phyloP scores from a whole-genome alignment of 1,139 yeast species.

The Pichiaceae sp. region DNA sequence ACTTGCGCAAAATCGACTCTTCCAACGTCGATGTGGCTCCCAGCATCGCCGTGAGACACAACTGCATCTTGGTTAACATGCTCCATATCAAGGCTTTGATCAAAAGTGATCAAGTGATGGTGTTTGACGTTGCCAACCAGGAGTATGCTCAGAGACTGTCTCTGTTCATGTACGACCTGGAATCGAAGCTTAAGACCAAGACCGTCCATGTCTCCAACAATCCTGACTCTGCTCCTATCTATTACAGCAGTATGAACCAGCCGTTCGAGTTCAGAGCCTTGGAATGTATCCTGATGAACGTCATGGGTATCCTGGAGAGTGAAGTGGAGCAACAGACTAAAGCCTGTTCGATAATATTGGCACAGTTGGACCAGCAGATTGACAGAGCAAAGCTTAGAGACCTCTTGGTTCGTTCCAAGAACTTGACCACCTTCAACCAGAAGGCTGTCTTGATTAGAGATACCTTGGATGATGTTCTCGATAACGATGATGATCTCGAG shows the following conservation, averaged over 20 bases:
- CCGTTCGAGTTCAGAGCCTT: conserved; percentile 48
- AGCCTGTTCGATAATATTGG: conserved; percentile 43
- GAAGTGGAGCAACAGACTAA: conserved; percentile 38
- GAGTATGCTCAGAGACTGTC: conserved; percentile 64
- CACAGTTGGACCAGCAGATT: conserved; percentile 62
- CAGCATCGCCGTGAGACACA: conserved; percentile 52
- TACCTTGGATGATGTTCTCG: conserved; percentile 66
- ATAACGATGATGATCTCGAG: conserved; percentile 83
- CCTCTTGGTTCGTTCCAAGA: conserved; percentile 57
- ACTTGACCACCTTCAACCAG: conserved; percentile 58
- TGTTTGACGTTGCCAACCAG: conserved; percentile 48
- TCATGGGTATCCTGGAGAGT: conserved; percentile 46
- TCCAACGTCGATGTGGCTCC: conserved; percentile 66
- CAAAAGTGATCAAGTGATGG: conserved; percentile 53
- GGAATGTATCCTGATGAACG: conserved; percentile 47
- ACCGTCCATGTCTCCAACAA: conserved; percentile 16
- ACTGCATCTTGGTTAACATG: conserved; percentile 56
- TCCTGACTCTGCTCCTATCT: conserved; percentile 2
- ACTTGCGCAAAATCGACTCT: conserved; percentile 65
- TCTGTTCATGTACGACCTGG: conserved; percentile 86
- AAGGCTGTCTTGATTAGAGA: conserved; percentile 59
- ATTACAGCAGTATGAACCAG: conserved; percentile 12
- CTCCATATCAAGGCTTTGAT: conserved; percentile 65
- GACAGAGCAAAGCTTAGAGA: conserved; percentile 61
- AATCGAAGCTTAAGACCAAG: conserved; percentile 56